A percentile compares a stretch with the other conserved stretches of the same genome.
Conservation (phyloP, 2,329 filamentous ascomycete species). For the Thielaviopsis ethacetica region DNA sequence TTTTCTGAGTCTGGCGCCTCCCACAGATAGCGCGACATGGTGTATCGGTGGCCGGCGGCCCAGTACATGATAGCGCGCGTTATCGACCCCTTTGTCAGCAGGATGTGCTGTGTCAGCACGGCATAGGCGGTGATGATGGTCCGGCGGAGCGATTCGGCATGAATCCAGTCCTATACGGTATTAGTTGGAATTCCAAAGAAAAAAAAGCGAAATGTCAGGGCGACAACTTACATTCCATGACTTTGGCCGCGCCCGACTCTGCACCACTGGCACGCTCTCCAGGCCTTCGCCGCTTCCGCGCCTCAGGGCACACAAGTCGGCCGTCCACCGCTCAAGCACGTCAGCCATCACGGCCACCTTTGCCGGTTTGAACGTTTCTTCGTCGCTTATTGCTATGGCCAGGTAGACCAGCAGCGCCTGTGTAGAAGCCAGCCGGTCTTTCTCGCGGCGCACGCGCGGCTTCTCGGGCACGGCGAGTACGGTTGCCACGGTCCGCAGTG, state of each 20-base stretch:
- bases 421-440: slow-evolving; percentile 23
- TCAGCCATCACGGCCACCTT: slow-evolving; percentile 6
- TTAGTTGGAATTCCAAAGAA: not conserved
- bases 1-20: slow-evolving; percentile 2
- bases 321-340: not conserved
- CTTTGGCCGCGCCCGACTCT: not conserved
- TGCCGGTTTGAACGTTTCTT: slow-evolving; percentile 25
- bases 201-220: no score
- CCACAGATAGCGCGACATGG: slow-evolving; percentile 6
- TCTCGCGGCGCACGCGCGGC: slow-evolving; percentile 1
- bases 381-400: slow-evolving; percentile 33
- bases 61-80: not conserved
- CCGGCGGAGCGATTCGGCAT: slow-evolving; percentile 1
- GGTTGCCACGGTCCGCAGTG: not conserved
- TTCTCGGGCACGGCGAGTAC: not conserved
- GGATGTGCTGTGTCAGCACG: not conserved
- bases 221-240: not conserved
- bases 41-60: not conserved
- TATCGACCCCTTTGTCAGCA: not conserved
- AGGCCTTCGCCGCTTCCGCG: not conserved
- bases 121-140: slow-evolving; percentile 3
- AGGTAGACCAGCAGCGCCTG: slow-evolving; percentile 34
- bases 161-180: slow-evolving; percentile 1
- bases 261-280: not conserved
- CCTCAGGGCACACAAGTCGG: not conserved